Evolutionary conservation across 345 rosid species (phyloP), one percentile per base, ranked within the genome.

Genomic region (Rhodamnia argentea): DNA sequence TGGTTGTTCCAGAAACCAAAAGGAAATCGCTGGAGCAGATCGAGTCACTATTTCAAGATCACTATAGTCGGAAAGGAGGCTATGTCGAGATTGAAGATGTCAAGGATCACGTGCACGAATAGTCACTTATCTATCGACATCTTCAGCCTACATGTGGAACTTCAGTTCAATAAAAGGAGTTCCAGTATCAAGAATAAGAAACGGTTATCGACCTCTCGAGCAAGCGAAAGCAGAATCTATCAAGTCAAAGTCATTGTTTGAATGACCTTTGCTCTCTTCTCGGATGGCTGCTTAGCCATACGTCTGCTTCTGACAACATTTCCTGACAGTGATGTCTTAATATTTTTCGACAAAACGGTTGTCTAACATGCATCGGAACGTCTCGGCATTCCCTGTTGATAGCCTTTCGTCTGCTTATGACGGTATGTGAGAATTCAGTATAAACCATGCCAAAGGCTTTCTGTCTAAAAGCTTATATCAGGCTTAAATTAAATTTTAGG

Each of bases 21-120:
- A 96, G 95, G 44, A 95, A 90, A 86, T 93, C 98, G 0, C 82
- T 92, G 89, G 98, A 95, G 88, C 88, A 95, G 89, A 93, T 95
- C 13, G 94, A 92, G 86, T 78, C 74, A 86, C 52, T 94, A 50
- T 95, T 93, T 88, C 90, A 82, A 55, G 55, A 82, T 52, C 37
- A 13, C n/a, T 4, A n/a, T 44, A 82, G 55, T 70, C 1, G 78
- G 78, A 32, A 70, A 70, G 26, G 47, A 70, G 47, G 47, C 78
- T 70, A 70, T 37, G 78, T 70, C 6, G 9, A 64, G 76, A 32
- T 64, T 32, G 76, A 64, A 64, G 76, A 64, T 64, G 44, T 64
- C 24, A 13, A 70, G 78, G 78, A 37, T 70, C 23, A 70, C 26
- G 2, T 18, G 78, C 47, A 18, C 1, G 47, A 2, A 18, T 37